Evolutionary conservation across 257 asterid species (phyloP).

Genomic region (Petunia axillaris): DNA sequence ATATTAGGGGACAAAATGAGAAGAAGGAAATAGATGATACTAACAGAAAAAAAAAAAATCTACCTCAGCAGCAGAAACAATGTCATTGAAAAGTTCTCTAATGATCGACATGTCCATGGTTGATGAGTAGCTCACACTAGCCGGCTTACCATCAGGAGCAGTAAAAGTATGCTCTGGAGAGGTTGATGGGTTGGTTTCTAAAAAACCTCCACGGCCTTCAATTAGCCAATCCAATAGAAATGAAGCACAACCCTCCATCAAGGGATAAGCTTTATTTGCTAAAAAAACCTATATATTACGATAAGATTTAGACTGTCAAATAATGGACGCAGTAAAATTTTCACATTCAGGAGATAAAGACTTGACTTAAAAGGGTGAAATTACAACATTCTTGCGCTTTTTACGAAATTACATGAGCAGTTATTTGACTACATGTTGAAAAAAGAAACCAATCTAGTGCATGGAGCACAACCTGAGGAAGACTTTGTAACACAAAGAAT

Average conservation of each 20-base stretch:
- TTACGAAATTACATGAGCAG: too few relatives aligned
- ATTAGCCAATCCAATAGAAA: conserved; percentile 79
- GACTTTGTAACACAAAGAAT: too few relatives aligned
- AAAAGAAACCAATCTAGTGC: too few relatives aligned
- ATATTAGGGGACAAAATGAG: background rate
- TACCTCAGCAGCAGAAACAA: conserved; percentile 76
- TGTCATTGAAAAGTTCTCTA: conserved; percentile 60
- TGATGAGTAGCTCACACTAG: conserved; percentile 76
- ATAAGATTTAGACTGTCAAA: conserved; percentile 16
- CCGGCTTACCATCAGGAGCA: conserved; percentile 71
- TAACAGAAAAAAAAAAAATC: conserved; percentile 1
- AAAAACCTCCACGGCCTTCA: conserved; percentile 57
- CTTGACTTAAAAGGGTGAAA: too few relatives aligned
- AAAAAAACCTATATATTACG: conserved; percentile 52
- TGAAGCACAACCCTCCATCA: conserved; percentile 66
- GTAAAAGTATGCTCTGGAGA: conserved; percentile 78
- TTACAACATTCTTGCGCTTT: too few relatives aligned
- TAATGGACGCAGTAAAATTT: background rate
- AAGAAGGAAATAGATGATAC: conserved; percentile 3
- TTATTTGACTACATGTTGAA: too few relatives aligned
- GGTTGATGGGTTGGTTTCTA: conserved; percentile 87
- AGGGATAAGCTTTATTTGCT: conserved; percentile 59
- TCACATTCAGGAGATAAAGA: background rate
- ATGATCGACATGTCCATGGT: conserved; percentile 82
- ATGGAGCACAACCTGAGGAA: too few relatives aligned